Conservation (phyloP, 345 rosid species). For the Arabis alpina region DNA sequence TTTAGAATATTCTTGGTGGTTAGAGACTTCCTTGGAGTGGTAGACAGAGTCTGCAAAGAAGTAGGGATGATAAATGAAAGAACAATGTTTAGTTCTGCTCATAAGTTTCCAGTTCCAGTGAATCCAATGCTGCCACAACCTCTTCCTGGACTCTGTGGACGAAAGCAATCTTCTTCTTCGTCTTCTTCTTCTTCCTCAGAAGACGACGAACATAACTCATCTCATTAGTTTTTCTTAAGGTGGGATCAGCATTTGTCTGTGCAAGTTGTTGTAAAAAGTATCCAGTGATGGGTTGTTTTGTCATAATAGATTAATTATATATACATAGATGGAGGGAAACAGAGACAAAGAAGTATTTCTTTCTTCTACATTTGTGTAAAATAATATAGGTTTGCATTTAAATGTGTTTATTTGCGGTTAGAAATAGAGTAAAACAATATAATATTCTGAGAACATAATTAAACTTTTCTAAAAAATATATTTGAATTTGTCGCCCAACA, state of each 20-base stretch:
- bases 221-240: constrained; percentile 46
- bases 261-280: constrained; percentile 41
- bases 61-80: constrained; percentile 89
- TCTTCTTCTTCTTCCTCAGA: constrained; percentile 46
- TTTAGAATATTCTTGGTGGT: constrained; percentile 98
- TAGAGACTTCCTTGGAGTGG: constrained; percentile 80
- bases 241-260: constrained; percentile 35
- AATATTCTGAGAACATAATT: no score
- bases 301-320: constrained; percentile 36
- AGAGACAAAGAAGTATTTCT: constrained; percentile 21
- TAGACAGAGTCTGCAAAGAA: constrained; percentile 96
- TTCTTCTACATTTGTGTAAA: constrained; percentile 35
- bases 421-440: no score
- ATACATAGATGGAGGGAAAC: constrained; percentile 13
- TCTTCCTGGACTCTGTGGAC: constrained; percentile 51
- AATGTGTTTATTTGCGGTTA: not conserved
- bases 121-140: constrained; percentile 70
- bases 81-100: constrained; percentile 80
- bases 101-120: constrained; percentile 80
- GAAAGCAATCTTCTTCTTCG: constrained; percentile 52
- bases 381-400: constrained; percentile 39
- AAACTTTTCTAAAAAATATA: no score
- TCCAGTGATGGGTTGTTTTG: constrained; percentile 40
- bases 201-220: constrained; percentile 60
- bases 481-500: no score